phyloP scores from a whole-genome alignment of 2,329 filamentous ascomycete genomes.

The Cryphonectria japonica region DNA sequence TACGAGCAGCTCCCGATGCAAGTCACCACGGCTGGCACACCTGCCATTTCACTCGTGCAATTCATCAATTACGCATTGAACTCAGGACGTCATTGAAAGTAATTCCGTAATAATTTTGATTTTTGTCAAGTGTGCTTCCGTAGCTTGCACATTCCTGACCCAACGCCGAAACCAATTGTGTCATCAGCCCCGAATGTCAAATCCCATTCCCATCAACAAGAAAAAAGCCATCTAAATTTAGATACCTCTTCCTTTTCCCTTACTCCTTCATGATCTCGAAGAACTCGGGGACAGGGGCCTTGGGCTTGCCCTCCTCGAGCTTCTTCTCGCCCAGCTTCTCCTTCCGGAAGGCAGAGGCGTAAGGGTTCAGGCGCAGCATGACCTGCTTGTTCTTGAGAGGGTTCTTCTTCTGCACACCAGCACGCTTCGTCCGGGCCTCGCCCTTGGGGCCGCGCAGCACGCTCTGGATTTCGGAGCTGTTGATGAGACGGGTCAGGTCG shows the following conservation, averaged over 20 bases:
- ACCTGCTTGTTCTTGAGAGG: slow-evolving; percentile 99
- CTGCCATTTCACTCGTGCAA: background rate
- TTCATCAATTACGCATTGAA: background rate
- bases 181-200: slow-evolving; percentile 29
- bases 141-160: slow-evolving; percentile 30
- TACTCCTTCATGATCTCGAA: slow-evolving; percentile 35
- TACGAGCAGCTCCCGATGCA: too few relatives aligned
- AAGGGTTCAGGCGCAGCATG: slow-evolving; percentile 97
- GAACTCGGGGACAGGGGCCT: slow-evolving; percentile 33
- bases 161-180: slow-evolving; percentile 30
- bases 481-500: slow-evolving; percentile 97
- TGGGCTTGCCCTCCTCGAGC: slow-evolving; percentile 37
- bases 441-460: slow-evolving; percentile 93
- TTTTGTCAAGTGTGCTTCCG: slow-evolving; percentile 31
- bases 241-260: slow-evolving; percentile 1
- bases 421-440: slow-evolving; percentile 85
- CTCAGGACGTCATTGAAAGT: slow-evolving; percentile 12
- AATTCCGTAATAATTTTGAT: slow-evolving; percentile 29
- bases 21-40: background rate
- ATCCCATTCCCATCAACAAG: slow-evolving; percentile 18
- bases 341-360: slow-evolving; percentile 88
- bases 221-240: slow-evolving; percentile 16
- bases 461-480: slow-evolving; percentile 97
- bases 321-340: slow-evolving; percentile 77
- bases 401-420: slow-evolving; percentile 99